Percentiles rank a stretch among this genome's conserved stretches.
Conservation (phyloP, 768 basidiomycete species). For the Ramaria rubella region DNA sequence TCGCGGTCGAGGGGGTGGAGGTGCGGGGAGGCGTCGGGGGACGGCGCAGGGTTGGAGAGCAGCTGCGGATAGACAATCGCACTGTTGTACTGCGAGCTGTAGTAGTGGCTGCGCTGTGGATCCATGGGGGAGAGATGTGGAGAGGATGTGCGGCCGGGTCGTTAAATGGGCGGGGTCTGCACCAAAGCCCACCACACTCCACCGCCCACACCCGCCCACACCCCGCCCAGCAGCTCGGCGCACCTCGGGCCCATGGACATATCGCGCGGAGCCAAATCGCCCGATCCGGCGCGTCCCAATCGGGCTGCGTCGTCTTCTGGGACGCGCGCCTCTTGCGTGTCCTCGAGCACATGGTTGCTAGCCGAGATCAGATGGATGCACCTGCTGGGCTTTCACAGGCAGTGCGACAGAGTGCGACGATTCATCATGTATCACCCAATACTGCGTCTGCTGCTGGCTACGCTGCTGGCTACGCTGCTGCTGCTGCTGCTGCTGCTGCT, state of each 20-base stretch:
- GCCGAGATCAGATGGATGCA: slow-evolving; percentile 5
- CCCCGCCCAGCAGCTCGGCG: no score
- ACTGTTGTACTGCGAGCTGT: slow-evolving; percentile 28
- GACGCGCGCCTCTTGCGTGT: neutral
- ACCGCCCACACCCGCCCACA: no score
- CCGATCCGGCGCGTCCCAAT: neutral
- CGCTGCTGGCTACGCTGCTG: no score
- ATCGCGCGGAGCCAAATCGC: slow-evolving; percentile 2
- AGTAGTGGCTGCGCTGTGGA: slow-evolving; percentile 13
- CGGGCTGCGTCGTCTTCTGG: neutral
- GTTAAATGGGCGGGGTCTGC: slow-evolving; percentile 25
- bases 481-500: neutral
- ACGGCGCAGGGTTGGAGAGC: neutral
- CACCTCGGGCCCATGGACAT: neutral
- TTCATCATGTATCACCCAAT: neutral
- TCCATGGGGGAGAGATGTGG: slow-evolving; percentile 17
- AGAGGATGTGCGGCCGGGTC: slow-evolving; percentile 24
- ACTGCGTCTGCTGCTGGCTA: no score
- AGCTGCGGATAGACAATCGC: slow-evolving; percentile 28
- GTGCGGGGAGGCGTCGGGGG: neutral
- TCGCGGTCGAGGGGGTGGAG: neutral
- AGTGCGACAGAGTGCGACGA: neutral
- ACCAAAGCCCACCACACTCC: no score
- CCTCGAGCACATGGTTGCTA: slow-evolving; percentile 9
- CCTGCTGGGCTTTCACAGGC: neutral